Evolutionary conservation across 768 basidiomycete genomes (phyloP).

Genomic region (Candolleomyces efflorescens): DNA sequence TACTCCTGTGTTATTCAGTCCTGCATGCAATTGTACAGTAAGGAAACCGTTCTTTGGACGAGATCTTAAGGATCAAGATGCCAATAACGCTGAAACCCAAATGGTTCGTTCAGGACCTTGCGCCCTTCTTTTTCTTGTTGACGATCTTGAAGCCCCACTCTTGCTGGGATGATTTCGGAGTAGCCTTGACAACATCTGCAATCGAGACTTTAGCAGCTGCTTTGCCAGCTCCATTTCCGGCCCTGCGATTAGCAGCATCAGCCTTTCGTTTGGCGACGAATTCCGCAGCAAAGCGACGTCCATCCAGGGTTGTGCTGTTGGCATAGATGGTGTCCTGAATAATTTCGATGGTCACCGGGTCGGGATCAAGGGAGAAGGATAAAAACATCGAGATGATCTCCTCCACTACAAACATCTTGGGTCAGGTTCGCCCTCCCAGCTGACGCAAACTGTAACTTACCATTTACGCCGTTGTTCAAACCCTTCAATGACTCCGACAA

Average conservation of each 20-base stretch:
- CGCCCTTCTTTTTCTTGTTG: conserved; percentile 93
- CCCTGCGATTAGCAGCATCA: conserved; percentile 60
- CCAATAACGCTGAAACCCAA: neutral
- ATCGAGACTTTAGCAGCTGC: conserved; percentile 62
- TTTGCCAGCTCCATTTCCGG: conserved; percentile 31
- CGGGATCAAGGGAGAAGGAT: conserved; percentile 89
- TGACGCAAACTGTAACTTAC: conserved; percentile 33
- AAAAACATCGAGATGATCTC: conserved; percentile 96
- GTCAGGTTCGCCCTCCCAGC: neutral
- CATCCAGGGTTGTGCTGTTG: conserved; percentile 92
- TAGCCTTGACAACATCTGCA: conserved; percentile 87
- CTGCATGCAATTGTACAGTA: neutral
- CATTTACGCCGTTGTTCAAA: conserved; percentile 65
- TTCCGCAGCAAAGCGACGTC: conserved; percentile 90
- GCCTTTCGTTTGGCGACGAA: conserved; percentile 84
- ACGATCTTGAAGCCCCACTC: conserved; percentile 95
- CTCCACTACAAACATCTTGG: conserved; percentile 58
- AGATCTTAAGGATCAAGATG: neutral
- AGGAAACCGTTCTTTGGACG: neutral
- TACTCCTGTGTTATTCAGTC: neutral
- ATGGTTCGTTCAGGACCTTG: conserved; percentile 37
- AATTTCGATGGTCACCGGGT: conserved; percentile 77
- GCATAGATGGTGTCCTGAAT: conserved; percentile 95
- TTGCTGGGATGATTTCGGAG: conserved; percentile 68
- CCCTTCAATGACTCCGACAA: conserved; percentile 80